Base-by-base conservation (phyloP, 2,329 filamentous ascomycete species). In the Nigrograna mackinnonii region DNA sequence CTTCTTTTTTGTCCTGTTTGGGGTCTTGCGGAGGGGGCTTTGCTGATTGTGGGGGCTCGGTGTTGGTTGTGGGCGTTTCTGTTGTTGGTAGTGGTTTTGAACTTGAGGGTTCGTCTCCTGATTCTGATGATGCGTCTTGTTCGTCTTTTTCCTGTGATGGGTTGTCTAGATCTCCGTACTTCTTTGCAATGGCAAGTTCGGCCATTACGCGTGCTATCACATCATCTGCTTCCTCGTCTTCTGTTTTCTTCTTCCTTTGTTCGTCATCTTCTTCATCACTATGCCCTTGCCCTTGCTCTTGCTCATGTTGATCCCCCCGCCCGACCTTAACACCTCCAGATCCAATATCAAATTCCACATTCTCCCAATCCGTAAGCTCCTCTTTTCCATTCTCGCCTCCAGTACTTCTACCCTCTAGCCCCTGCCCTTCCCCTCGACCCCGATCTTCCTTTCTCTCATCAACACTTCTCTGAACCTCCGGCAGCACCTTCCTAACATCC, bases 141-240 rank as follows among this genome's bases (percentile, higher is more conserved):
- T 33, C 41, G 19, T 28, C 43, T 2, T 54, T 42, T 16, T 55
- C 46, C 5, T 50, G 7, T 26, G 42, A 20, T 4, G 40, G 14
- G 5, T 20, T 33, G 9, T 37, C 38, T 16, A 33, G 31, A 13
- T 38, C 26, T 31, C 16, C 21, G 41, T 73, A 68, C 48, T 71
- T 73, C 41, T 55, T 63, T 36, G 72, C 69, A 11, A 75, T 49
- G 4, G 73, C 72, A 5, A 77, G 52, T 47, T 75, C 73, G 5
- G 73, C 73, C 39, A 77, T 68, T 6, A 76, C 64, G 34, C 64
- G 60, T 28, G 72, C 66, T 26, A 77, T 72, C 16, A 76, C 68
- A 16, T 76, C 73, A 26, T 75, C 69, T 9, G 73, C 72, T 37
- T 73, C 72, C 26, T 66, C 53, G 5, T 66, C 61, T 32, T 70